Conservation (phyloP, 306 rosid genomes). For the Glycyrrhiza uralensis region DNA sequence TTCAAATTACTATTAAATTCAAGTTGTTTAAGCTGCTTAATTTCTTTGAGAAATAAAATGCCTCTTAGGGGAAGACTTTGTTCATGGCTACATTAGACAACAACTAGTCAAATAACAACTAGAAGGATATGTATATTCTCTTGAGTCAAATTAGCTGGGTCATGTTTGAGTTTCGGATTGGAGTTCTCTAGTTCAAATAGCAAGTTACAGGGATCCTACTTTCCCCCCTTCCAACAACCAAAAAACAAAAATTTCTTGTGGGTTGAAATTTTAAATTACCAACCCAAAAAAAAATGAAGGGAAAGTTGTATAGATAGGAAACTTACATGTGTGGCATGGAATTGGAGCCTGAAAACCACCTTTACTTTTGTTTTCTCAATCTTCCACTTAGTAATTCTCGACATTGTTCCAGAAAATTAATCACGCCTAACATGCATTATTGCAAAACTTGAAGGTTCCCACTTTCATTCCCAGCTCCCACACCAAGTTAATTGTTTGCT, state of each 20-base stretch:
- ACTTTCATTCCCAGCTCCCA: constrained; percentile 36
- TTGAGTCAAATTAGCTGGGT: neutral
- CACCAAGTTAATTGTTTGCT: constrained; percentile 9
- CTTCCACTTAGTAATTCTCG: constrained; percentile 89
- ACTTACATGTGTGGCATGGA: constrained; percentile 97
- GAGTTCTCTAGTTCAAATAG: neutral
- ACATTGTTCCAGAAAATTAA: constrained; percentile 57
- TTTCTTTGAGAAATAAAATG: neutral
- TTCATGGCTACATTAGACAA: neutral
- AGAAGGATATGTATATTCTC: neutral
- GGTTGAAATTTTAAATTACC: neutral
- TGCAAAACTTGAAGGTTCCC: constrained; percentile 33
- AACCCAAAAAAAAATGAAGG: constrained; percentile 14
- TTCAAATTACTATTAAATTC: neutral
- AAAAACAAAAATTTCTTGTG: neutral
- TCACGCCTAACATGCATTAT: constrained; percentile 35
- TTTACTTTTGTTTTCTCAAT: constrained; percentile 96
- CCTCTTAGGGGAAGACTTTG: neutral
- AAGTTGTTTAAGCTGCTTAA: neutral
- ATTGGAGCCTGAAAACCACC: constrained; percentile 96
- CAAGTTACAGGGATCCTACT: neutral
- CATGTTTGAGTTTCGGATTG: neutral
- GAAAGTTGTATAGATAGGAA: constrained; percentile 9
- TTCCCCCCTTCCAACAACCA: neutral
- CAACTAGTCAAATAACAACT: neutral